Evolutionary conservation across 2,329 filamentous ascomycete genomes (phyloP).

Genomic region (Penicillium frequentans): DNA sequence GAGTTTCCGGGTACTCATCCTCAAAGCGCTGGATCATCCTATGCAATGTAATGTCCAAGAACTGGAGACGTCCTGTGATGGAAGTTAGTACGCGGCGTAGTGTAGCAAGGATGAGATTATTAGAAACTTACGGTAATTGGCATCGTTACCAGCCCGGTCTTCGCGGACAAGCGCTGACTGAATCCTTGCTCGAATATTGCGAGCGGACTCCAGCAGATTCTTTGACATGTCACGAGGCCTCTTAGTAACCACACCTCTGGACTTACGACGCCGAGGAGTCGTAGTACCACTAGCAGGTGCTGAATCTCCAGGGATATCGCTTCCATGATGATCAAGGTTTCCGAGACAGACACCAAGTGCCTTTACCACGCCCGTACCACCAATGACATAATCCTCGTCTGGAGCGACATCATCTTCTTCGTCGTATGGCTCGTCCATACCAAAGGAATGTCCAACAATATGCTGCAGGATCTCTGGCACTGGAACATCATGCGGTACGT

Average conservation of each 20-base stretch:
- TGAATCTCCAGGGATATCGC: slow-evolving; percentile 38
- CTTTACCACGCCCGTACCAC: slow-evolving; percentile 92
- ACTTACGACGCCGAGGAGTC: slow-evolving; percentile 55
- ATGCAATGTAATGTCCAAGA: slow-evolving; percentile 84
- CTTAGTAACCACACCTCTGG: slow-evolving; percentile 50
- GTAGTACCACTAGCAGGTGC: slow-evolving; percentile 52
- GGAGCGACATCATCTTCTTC: slow-evolving; percentile 70
- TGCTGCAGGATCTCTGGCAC: slow-evolving; percentile 83
- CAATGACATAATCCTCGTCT: slow-evolving; percentile 93
- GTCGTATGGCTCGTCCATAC: slow-evolving; percentile 50
- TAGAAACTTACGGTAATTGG: slow-evolving; percentile 68
- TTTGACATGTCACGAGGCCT: slow-evolving; percentile 93
- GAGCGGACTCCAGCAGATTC: slow-evolving; percentile 79
- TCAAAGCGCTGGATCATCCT: slow-evolving; percentile 95
- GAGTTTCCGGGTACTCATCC: slow-evolving; percentile 90
- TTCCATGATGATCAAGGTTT: slow-evolving; percentile 65
- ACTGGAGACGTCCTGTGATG: slow-evolving; percentile 68
- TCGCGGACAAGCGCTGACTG: slow-evolving; percentile 81
- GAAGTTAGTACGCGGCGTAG: slow-evolving; percentile 24
- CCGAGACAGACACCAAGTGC: slow-evolving; percentile 87
- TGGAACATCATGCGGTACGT: slow-evolving; percentile 51
- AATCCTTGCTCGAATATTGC: slow-evolving; percentile 81
- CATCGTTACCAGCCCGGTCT: slow-evolving; percentile 67
- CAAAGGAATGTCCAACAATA: slow-evolving; percentile 69
- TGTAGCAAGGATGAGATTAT: background rate